Conservation (phyloP, 2,329 filamentous ascomycete species). For the Alternaria gaisen region DNA sequence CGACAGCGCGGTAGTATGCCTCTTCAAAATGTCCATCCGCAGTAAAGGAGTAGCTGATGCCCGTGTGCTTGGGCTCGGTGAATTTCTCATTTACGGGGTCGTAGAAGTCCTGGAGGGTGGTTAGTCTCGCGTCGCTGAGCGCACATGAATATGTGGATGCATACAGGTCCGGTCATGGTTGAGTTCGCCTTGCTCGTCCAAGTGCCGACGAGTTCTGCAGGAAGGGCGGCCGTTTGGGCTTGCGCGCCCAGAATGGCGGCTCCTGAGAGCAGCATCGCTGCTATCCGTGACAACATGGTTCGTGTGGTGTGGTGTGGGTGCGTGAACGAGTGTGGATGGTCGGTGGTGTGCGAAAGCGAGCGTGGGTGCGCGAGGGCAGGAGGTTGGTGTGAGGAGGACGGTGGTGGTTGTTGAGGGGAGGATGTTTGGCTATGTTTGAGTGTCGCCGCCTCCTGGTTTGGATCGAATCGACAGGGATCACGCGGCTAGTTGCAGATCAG, state of each 20-base stretch:
- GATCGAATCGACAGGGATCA: constrained; percentile 31
- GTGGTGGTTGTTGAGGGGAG: constrained; percentile 20
- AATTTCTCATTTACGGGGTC: constrained; percentile 71
- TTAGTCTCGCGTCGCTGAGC: constrained; percentile 20
- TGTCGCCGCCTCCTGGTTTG: constrained; percentile 24
- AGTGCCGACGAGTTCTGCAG: constrained; percentile 67
- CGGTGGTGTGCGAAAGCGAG: constrained; percentile 22
- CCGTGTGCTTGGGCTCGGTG: constrained; percentile 70
- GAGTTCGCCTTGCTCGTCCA: constrained; percentile 76
- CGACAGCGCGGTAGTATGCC: constrained; percentile 73
- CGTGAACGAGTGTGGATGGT: constrained; percentile 21
- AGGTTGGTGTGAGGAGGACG: constrained; percentile 4
- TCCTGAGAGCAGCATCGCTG: constrained; percentile 45
- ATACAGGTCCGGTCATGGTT: constrained; percentile 74
- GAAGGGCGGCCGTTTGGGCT: constrained; percentile 41
- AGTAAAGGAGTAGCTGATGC: constrained; percentile 79
- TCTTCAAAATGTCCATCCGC: constrained; percentile 73
- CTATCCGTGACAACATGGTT: constrained; percentile 40
- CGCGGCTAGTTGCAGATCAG: constrained; percentile 42
- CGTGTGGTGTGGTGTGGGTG: background rate
- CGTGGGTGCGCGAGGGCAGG: constrained; percentile 15
- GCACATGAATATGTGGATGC: constrained; percentile 19
- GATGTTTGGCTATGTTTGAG: constrained; percentile 18
- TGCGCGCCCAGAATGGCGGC: constrained; percentile 47
- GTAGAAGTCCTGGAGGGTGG: constrained; percentile 68